A percentile compares a stretch with the other conserved stretches of the same genome.
These are phyloP conservation scores for Mycena galericulata DNA, from an alignment of 768 basidiomycete genomes.

Conservation along the genomic window DNA sequence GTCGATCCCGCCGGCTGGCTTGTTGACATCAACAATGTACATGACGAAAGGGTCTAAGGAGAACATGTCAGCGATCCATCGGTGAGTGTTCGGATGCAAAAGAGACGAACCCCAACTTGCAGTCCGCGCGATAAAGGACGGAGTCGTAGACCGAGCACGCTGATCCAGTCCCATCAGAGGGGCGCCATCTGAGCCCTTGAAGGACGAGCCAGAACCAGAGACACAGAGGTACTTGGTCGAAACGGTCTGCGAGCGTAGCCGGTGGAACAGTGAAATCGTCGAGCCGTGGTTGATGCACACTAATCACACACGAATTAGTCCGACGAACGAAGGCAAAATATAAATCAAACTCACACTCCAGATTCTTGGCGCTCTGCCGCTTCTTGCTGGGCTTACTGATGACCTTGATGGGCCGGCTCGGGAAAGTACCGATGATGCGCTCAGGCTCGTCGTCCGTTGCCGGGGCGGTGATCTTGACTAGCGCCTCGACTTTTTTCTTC, in stretches of 20 bases:
- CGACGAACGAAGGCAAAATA: conserved; percentile 22
- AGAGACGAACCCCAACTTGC: conserved; percentile 84
- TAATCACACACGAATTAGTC: conserved; percentile 44
- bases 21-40: conserved; percentile 96
- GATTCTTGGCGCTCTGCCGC: conserved; percentile 92
- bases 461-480: conserved; percentile 89
- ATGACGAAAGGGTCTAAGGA: conserved; percentile 89
- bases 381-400: conserved; percentile 99
- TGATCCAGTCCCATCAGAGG: conserved; percentile 85
- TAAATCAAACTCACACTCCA: conserved; percentile 77
- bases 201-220: conserved; percentile 91
- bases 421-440: conserved; percentile 88
- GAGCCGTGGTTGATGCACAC: conserved; percentile 97
- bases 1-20: conserved; percentile 82
- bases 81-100: conserved; percentile 20
- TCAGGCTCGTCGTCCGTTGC: conserved; percentile 85
- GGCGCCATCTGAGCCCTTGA: conserved; percentile 93
- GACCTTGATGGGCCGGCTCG: conserved; percentile 95
- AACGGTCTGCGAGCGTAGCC: conserved; percentile 94
- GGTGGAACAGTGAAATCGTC: conserved; percentile 94
- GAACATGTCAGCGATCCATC: conserved; percentile 19
- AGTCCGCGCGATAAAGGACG: conserved; percentile 90
- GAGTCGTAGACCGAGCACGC: conserved; percentile 76
- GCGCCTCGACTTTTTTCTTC: conserved; percentile 94
- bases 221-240: conserved; percentile 97